Evolutionary conservation across 1,284 basidiomycete genomes (phyloP), one percentile per base, ranked within the genome.

Genomic region (Puccinia novopanici): DNA sequence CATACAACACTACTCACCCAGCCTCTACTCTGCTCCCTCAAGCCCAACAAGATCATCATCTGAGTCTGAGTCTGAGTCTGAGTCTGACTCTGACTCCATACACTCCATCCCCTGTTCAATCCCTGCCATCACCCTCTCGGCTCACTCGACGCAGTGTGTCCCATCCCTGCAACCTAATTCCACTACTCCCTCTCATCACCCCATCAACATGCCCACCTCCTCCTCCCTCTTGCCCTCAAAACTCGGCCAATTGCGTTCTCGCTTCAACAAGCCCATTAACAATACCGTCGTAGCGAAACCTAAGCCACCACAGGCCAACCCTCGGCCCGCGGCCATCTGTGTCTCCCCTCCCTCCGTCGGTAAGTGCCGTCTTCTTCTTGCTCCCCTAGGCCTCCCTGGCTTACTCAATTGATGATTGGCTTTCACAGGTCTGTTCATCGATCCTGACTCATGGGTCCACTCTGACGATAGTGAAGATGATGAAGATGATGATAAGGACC

Each of bases 41-140:
- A n/a, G n/a, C n/a, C n/a, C n/a, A n/a, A n/a, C n/a, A n/a, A n/a
- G n/a, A n/a, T n/a, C n/a, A n/a, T n/a, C n/a, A n/a, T n/a, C n/a
- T n/a, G n/a, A n/a, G n/a, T n/a, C n/a, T n/a, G n/a, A n/a, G n/a
- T n/a, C n/a, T n/a, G n/a, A n/a, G n/a, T n/a, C n/a, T n/a, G n/a
- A n/a, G n/a, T n/a, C n/a, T n/a, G n/a, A n/a, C n/a, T n/a, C n/a
- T n/a, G n/a, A n/a, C n/a, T 57, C 55, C 55, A 22, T n/a, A 17
- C 10, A 17, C 19, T 54, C 52, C 9, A 50, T 17, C 45, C 45
- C 45, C 45, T 15, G 15, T 45, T 15, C 45, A 45, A 57, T 45
- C 45, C 45, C 45, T 45, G 55, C 55, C n/a, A 57, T 57, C 55
- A 57, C 24, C n/a, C 55, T 57, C n/a, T 57, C 55, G 4, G n/a